These are phyloP conservation scores for Colletotrichum lupini DNA, from an alignment of 2,329 filamentous ascomycete species.

Conservation along the genomic window DNA sequence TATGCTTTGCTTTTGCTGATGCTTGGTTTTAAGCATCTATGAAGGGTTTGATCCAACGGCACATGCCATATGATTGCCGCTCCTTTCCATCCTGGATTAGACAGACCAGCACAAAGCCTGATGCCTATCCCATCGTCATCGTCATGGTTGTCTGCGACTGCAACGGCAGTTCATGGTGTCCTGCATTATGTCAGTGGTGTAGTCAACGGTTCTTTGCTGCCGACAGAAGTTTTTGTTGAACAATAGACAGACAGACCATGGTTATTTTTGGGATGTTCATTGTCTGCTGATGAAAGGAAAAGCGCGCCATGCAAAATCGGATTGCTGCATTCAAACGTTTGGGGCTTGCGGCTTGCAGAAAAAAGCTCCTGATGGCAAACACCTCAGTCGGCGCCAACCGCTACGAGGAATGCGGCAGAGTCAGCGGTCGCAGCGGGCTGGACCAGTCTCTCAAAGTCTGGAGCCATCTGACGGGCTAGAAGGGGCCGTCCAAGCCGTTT, in stretches of 20 bases:
- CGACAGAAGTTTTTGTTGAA: background rate
- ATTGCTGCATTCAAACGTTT: background rate
- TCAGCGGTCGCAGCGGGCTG: background rate
- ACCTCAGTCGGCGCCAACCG: slow-evolving; percentile 1
- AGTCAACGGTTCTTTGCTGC: background rate
- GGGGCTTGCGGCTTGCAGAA: slow-evolving; percentile 1
- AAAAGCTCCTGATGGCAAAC: background rate
- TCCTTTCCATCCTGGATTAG: slow-evolving; percentile 5
- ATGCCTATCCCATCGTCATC: slow-evolving; percentile 4
- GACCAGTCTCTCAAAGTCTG: background rate
- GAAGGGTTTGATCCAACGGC: background rate
- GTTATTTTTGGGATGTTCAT: slow-evolving; percentile 14
- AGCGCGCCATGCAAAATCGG: slow-evolving; percentile 1
- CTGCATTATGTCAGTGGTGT: background rate
- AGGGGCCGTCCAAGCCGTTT: slow-evolving; percentile 20
- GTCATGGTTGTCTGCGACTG: background rate
- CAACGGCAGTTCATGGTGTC: slow-evolving; percentile 4
- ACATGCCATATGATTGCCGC: background rate
- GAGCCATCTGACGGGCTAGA: slow-evolving; percentile 10
- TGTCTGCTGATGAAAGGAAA: slow-evolving; percentile 14
- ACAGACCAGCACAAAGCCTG: background rate
- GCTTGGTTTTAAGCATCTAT: slow-evolving; percentile 4
- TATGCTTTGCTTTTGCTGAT: background rate
- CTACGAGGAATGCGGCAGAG: background rate
- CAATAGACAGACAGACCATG: background rate